Evolutionary conservation across 768 basidiomycete genomes (phyloP), one percentile per base, ranked within the genome.

Genomic region (Termitomyces sp.): DNA sequence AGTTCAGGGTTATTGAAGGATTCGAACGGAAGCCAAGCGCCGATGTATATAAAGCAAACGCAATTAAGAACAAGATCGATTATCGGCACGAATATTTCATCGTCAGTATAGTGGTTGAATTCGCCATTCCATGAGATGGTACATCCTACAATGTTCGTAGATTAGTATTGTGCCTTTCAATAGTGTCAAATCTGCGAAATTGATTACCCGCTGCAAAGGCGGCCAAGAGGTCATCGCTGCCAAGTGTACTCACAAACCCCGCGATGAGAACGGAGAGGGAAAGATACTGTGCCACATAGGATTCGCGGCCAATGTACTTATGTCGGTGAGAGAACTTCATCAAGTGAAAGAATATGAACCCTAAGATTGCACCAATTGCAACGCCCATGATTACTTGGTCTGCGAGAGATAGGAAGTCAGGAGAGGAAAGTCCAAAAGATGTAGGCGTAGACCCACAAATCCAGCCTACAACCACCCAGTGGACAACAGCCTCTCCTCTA

Each of bases 111-210:
- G 18, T 72, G 70, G 60, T 90, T 88, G 73, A 90, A 90, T 61
- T 90, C 77, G 3, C 85, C 90, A 68, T 96, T 93, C 93, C 91
- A 95, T 9, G 91, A 91, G 59, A 97, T 88, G 2, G 95, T 36
- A 31, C 57, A 52, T 12, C 52, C 57, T 53, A 33, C 10, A 27
- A 3, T 5, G 25, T 43, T 43, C 16, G 3, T 43, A 16, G 15
- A 22, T 43, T 11, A 33, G 20, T 46, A 22, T 12, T 45, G 22
- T 27, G 22, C 7, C 2, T 18, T 20, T n/a, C n/a, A n/a, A n/a
- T 70, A 67, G 10, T 5, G 54, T 12, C 18, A 11, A 33, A 15
- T n/a, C 27, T 49, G 33, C n/a, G 13, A 1, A 15, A 23, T 52
- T n/a, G n/a, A 73, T 25, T 41, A 84, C 89, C 89, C 62, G 85